phyloP scores from a whole-genome alignment of 805 yeast species.

The Lipomyces chichibuensis region DNA sequence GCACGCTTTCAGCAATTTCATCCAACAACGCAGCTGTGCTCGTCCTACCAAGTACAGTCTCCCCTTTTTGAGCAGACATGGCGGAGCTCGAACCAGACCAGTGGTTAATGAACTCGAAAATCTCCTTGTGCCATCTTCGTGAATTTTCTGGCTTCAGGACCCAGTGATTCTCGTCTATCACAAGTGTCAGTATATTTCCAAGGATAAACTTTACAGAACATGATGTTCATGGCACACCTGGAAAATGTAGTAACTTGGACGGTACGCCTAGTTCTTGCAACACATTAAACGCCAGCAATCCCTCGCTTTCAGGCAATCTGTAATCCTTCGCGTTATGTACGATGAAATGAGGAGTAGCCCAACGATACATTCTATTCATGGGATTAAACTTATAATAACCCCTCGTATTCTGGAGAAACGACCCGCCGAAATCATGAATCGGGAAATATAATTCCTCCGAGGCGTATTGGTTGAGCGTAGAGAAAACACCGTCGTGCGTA shows the following conservation, averaged over 20 bases:
- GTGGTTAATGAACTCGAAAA: slow-evolving; percentile 34
- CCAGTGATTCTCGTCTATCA: slow-evolving; percentile 39
- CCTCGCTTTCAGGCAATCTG: slow-evolving; percentile 39
- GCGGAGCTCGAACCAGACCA: slow-evolving; percentile 11
- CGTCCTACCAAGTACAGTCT: not conserved
- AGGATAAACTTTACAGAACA: not conserved
- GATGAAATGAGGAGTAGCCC: slow-evolving; percentile 40
- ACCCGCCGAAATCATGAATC: slow-evolving; percentile 38
- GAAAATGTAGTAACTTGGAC: slow-evolving; percentile 37
- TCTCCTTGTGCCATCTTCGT: slow-evolving; percentile 39
- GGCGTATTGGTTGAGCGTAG: slow-evolving; percentile 35
- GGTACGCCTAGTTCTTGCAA: slow-evolving; percentile 37
- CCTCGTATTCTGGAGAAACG: slow-evolving; percentile 34
- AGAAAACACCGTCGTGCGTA: slow-evolving; percentile 39
- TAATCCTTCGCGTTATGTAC: slow-evolving; percentile 38
- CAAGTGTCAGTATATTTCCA: not conserved
- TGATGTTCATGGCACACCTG: slow-evolving; percentile 18
- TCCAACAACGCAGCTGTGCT: slow-evolving; percentile 9
- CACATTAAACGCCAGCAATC: slow-evolving; percentile 38
- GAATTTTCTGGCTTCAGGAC: slow-evolving; percentile 39
- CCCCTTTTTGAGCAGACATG: not conserved
- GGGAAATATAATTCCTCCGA: slow-evolving; percentile 40
- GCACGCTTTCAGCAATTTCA: slow-evolving; percentile 17
- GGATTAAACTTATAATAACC: slow-evolving; percentile 38
- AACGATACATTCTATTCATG: slow-evolving; percentile 33